phyloP scores from a whole-genome alignment of 352 stramenopile genomes.

The Globisporangium middletonii region DNA sequence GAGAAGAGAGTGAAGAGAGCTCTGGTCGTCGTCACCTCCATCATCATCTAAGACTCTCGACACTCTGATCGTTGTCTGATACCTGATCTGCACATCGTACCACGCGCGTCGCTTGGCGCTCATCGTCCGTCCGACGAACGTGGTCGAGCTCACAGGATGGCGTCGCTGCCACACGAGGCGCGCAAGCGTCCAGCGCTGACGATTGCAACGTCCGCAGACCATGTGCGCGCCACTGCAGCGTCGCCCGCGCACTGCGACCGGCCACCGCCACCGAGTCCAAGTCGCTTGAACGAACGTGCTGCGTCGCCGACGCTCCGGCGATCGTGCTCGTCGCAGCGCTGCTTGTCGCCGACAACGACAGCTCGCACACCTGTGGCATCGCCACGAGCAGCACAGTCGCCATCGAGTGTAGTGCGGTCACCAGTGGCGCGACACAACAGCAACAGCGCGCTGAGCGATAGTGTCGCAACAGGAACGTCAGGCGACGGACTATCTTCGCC shows the following conservation, averaged over 20 bases:
- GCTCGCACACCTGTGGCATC: background rate
- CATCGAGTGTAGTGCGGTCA: background rate
- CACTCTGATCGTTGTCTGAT: no score
- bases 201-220: background rate
- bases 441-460: background rate
- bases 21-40: no score
- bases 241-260: background rate
- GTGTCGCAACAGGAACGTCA: background rate
- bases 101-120: no score
- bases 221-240: background rate
- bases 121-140: no score
- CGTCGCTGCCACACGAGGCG: slow-evolving; percentile 8
- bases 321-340: slow-evolving; percentile 30
- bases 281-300: background rate
- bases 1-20: no score
- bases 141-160: no score
- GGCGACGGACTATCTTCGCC: background rate
- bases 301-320: slow-evolving; percentile 9
- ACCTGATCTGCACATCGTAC: no score
- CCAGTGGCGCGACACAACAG: background rate
- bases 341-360: slow-evolving; percentile 11
- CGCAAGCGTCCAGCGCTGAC: slow-evolving; percentile 2
- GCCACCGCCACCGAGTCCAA: slow-evolving; percentile 4
- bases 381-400: background rate
- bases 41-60: no score